A percentile compares a stretch with the other conserved stretches of the same genome.
These are phyloP conservation scores for Arabidopsis hybrid DNA, from an alignment of 441 rosid species.

Conservation along the genomic window DNA sequence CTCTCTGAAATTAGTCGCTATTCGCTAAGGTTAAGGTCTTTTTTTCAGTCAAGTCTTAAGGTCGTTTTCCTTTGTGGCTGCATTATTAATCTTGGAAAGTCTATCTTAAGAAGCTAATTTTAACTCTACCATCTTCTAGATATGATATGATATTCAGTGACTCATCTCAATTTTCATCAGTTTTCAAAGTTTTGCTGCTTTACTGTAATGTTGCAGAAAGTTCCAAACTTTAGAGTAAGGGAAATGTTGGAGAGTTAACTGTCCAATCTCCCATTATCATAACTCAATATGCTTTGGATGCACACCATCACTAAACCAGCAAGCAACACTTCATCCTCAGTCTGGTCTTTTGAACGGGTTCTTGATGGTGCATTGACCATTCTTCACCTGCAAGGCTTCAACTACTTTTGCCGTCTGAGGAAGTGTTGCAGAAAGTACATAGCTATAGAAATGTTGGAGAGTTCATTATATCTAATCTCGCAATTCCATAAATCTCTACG, in stretches of 20 bases:
- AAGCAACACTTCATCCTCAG: neutral
- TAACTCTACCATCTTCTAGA: slow-evolving; percentile 28
- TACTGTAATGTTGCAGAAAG: neutral
- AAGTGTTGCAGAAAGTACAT: neutral
- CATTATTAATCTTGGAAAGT: slow-evolving; percentile 33
- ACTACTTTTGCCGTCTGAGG: neutral
- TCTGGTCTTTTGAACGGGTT: neutral
- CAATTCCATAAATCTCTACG: too few relatives aligned
- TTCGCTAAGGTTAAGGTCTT: neutral
- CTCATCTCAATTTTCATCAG: slow-evolving; percentile 7
- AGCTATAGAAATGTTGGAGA: neutral
- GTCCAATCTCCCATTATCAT: neutral
- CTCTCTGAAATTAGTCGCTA: neutral
- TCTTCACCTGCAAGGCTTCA: neutral
- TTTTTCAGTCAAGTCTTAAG: slow-evolving; percentile 15
- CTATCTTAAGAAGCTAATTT: slow-evolving; percentile 35
- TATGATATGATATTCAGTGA: neutral
- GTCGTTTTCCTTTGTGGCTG: slow-evolving; percentile 18
- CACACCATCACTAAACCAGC: slow-evolving; percentile 15
- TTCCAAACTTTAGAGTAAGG: neutral
- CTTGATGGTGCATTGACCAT: too few relatives aligned
- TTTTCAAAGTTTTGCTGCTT: slow-evolving; percentile 14
- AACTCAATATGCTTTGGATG: slow-evolving; percentile 6
- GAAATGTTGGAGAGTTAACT: neutral
- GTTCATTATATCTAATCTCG: too few relatives aligned